Percentiles rank a stretch among this genome's conserved stretches.
phyloP scores from a whole-genome alignment of 108 stramenopile genomes.

The Schizochytrium sp. region DNA sequence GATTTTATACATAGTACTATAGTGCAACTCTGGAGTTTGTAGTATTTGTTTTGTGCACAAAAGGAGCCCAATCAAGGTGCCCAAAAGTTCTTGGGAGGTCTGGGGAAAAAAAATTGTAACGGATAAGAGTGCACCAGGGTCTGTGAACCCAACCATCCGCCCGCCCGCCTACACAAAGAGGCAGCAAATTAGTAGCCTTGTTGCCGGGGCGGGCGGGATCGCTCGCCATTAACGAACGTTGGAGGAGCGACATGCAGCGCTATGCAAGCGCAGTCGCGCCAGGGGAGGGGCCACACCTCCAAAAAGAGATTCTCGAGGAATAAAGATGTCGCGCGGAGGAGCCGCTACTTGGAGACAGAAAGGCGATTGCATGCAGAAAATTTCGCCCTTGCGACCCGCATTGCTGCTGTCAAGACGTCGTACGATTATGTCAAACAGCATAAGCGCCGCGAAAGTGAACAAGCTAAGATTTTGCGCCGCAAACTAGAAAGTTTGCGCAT shows the following conservation, averaged over 20 bases:
- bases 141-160: too few relatives aligned
- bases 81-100: too few relatives aligned
- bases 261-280: not conserved
- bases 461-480: not conserved
- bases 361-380: not conserved
- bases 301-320: not conserved
- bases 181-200: too few relatives aligned
- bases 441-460: not conserved
- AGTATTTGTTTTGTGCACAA: too few relatives aligned
- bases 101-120: too few relatives aligned
- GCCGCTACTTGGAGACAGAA: not conserved
- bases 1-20: too few relatives aligned
- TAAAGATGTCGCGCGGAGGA: not conserved
- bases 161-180: too few relatives aligned
- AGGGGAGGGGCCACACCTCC: not conserved
- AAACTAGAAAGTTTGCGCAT: not conserved
- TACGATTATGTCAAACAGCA: not conserved
- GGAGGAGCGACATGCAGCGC: not conserved
- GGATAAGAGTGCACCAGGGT: too few relatives aligned
- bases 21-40: too few relatives aligned
- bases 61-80: too few relatives aligned
- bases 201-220: too few relatives aligned
- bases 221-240: not conserved
- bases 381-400: not conserved
- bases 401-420: not conserved